Conservation (phyloP, 345 rosid genomes). For the Camelina sativa region DNA sequence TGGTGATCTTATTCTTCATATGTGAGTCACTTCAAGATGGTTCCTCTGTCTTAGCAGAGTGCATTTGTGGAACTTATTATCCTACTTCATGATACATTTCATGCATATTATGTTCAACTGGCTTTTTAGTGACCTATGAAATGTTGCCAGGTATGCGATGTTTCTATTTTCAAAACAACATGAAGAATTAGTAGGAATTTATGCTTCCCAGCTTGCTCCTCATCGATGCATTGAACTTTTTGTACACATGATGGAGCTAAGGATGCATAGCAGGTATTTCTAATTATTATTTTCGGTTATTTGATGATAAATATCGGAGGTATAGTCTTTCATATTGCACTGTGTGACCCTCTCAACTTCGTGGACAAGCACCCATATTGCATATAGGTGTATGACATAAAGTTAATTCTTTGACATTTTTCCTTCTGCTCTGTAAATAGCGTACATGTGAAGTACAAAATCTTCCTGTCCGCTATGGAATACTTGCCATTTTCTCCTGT, state of each 20-base stretch:
- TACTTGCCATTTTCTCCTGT: slow-evolving; percentile 77
- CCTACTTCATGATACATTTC: slow-evolving; percentile 7
- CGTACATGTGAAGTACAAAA: slow-evolving; percentile 85
- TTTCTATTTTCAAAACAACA: slow-evolving; percentile 94
- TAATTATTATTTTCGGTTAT: neutral
- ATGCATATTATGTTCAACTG: slow-evolving; percentile 24
- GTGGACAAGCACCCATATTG: slow-evolving; percentile 18
- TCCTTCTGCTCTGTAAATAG: slow-evolving; percentile 48
- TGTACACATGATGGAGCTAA: slow-evolving; percentile 98
- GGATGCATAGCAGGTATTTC: slow-evolving; percentile 86
- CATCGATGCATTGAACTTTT: slow-evolving; percentile 96
- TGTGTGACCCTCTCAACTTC: slow-evolving; percentile 14
- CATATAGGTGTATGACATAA: slow-evolving; percentile 11
- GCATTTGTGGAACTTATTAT: slow-evolving; percentile 26
- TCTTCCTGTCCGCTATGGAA: slow-evolving; percentile 91
- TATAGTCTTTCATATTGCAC: slow-evolving; percentile 22
- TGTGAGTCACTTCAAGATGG: slow-evolving; percentile 58
- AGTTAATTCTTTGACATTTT: slow-evolving; percentile 34
- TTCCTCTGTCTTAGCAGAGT: slow-evolving; percentile 6
- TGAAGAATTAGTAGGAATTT: slow-evolving; percentile 92
- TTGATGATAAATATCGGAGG: slow-evolving; percentile 8
- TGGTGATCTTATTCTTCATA: slow-evolving; percentile 91
- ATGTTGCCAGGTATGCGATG: slow-evolving; percentile 85
- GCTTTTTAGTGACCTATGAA: slow-evolving; percentile 39
- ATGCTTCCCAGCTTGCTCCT: slow-evolving; percentile 94